Percentiles rank a stretch among this genome's conserved stretches.
phyloP scores from a whole-genome alignment of 2,329 filamentous ascomycete species.

The Hypocreales sp. region DNA sequence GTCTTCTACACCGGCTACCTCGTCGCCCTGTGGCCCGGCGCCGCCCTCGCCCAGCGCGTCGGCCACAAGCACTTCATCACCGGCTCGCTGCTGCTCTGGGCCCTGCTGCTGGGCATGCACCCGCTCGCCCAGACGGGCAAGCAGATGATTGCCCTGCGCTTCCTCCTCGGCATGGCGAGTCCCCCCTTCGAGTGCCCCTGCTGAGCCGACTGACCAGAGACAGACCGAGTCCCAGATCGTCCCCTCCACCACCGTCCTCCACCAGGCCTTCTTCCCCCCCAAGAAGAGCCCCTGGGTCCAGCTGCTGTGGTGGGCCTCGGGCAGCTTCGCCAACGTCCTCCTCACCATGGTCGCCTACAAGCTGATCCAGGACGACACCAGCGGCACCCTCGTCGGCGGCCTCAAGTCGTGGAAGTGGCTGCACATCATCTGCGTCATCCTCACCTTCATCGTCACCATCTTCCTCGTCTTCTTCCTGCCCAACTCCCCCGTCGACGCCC shows the following conservation, averaged over 20 bases:
- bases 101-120: conserved; percentile 9
- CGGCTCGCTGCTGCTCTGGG: conserved; percentile 8
- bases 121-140: conserved; percentile 8
- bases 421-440: conserved; percentile 36
- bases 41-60: conserved; percentile 7
- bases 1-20: conserved; percentile 10
- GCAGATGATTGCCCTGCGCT: conserved; percentile 8
- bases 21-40: conserved; percentile 10
- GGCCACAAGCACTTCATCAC: conserved; percentile 10
- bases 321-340: conserved; percentile 12
- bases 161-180: conserved; percentile 9
- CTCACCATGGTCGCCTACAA: conserved; percentile 13
- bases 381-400: conserved; percentile 5
- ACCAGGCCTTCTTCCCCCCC: conserved; percentile 13
- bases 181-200: background rate
- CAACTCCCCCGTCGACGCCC: conserved; percentile 8
- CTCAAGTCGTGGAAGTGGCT: conserved; percentile 27
- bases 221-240: conserved; percentile 13
- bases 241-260: conserved; percentile 11
- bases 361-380: conserved; percentile 9
- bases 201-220: too few species aligned
- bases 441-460: conserved; percentile 25
- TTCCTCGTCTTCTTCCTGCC: conserved; percentile 7
- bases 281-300: conserved; percentile 13
- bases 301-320: conserved; percentile 13